A percentile compares a stretch with the other conserved stretches of the same genome.
Evolutionary conservation across 768 basidiomycete genomes (phyloP).

Genomic region (Serendipita sp.): DNA sequence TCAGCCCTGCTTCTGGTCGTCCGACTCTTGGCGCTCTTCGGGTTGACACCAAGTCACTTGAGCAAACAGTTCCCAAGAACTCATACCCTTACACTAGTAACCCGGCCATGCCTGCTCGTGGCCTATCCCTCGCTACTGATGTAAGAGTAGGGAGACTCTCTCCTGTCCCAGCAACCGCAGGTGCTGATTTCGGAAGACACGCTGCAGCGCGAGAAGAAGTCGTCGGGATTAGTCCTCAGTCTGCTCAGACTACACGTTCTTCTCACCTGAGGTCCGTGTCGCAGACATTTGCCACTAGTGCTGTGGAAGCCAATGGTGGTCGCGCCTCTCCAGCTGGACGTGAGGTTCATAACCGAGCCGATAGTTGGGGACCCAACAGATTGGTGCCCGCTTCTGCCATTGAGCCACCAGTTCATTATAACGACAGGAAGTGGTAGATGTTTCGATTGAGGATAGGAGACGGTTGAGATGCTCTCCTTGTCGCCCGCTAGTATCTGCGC

Average conservation of each 20-base stretch:
- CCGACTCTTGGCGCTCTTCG: not conserved
- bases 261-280: not conserved
- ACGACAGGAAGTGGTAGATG: not conserved
- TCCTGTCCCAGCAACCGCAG: constrained; percentile 68
- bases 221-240: constrained; percentile 1
- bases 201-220: not conserved
- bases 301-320: not conserved
- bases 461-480: too few relatives aligned
- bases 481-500: too few relatives aligned
- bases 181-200: constrained; percentile 69
- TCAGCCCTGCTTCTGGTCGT: not conserved
- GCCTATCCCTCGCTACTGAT: not conserved
- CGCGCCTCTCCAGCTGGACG: not conserved
- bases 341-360: not conserved
- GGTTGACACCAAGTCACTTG: constrained; percentile 45
- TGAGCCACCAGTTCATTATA: not conserved
- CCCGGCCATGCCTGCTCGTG: constrained; percentile 20
- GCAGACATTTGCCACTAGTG: not conserved
- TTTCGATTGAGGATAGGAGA: too few relatives aligned
- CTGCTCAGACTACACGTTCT: not conserved
- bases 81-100: constrained; percentile 38
- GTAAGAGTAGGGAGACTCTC: constrained; percentile 33
- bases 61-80: constrained; percentile 41
- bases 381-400: not conserved
- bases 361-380: not conserved